Base-by-base conservation (phyloP, 805 yeast species). In the Yamadazyma paraphyllophila region DNA sequence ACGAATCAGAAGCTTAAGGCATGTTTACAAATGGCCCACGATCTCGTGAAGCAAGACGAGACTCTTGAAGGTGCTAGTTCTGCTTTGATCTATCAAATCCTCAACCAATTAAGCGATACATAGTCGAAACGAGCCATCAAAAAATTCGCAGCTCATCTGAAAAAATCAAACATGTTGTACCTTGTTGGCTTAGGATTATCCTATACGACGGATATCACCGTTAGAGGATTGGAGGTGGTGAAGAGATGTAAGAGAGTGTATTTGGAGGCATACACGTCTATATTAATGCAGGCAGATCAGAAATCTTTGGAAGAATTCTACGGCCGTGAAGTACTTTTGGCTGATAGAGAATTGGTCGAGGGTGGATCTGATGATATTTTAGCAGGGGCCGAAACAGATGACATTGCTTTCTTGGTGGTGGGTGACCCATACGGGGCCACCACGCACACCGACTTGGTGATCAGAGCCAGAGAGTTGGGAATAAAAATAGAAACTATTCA, bases 381-480 rank as follows among this genome's bases (percentile, higher is more conserved):
- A 51, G 85, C 72, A 15, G 82, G 80, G 49, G 97, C 95, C 1
- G 80, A 85, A 27, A 73, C 67, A 16, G 92, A 85, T 45, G 97
- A 94, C 61, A 77, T 92, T 62, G 98, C 97, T 0, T 90, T 92
- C 56, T 74, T 94, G 52, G 99, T 94, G 15, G 99, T 92, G 24
- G 99, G 99, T 30, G 99, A 92, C 64, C 96, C 92, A 29, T 92
- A 89, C 61, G 99, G 99, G 29, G 99, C 99, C 27, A 92, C 99
- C 4, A 92, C 99, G 0, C 99, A 92, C 68, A 89, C 97, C 0
- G 99, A 94, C 69, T 75, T 92, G 51, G 88, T 91, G 35, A 78
- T 92, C 49, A 76, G 99, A 59, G 98, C 99, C 36, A 80, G 96
- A 55, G 96, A 87, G 65, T 74, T 83, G 49, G 81, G 81, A 2